phyloP scores from a whole-genome alignment of 2,329 filamentous ascomycete genomes.

The Hypoxylon sp. region DNA sequence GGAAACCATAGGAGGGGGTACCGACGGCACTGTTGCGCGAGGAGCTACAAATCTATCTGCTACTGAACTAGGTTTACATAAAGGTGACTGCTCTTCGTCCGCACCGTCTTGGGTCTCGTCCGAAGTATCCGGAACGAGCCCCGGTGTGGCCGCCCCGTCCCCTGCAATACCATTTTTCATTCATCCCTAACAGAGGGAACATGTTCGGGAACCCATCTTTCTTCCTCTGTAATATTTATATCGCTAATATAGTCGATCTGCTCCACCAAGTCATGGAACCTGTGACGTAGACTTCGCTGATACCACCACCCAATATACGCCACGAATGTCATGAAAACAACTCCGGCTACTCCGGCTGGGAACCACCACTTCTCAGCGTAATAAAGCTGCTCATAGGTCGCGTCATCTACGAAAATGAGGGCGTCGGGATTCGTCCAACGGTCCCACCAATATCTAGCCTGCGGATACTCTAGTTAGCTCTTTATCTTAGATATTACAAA shows the following conservation, averaged over 20 bases:
- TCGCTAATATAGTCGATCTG: constrained; percentile 25
- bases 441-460: constrained; percentile 30
- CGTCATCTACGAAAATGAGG: constrained; percentile 26
- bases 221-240: not conserved
- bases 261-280: constrained; percentile 21
- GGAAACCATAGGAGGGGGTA: no score
- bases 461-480: not conserved
- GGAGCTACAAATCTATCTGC: no score
- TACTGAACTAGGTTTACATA: no score
- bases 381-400: constrained; percentile 29
- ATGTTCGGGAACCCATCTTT: not conserved
- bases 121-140: no score
- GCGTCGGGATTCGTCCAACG: constrained; percentile 26
- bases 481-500: not conserved
- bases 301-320: constrained; percentile 37
- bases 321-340: constrained; percentile 25
- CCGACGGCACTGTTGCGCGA: no score
- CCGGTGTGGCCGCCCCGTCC: no score
- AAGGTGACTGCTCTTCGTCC: no score
- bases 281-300: constrained; percentile 26
- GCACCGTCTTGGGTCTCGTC: no score
- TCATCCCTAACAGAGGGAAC: not conserved
- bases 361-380: constrained; percentile 33
- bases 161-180: not conserved
- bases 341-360: constrained; percentile 21